phyloP scores from a whole-genome alignment of 352 stramenopile species.

The Pythium sp. region DNA sequence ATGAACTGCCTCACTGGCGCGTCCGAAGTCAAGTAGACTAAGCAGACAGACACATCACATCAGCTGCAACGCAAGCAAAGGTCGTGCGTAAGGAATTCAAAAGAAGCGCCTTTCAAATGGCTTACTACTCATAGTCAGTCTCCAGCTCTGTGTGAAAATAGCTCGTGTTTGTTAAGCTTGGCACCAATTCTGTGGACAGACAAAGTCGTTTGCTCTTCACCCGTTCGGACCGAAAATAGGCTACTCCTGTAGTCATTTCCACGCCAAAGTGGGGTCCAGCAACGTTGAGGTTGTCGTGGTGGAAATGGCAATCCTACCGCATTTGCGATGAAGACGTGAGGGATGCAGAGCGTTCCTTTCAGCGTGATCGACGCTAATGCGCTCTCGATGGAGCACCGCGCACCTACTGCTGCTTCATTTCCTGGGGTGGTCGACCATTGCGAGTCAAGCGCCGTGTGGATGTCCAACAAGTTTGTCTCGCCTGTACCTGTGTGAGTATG shows the following conservation, averaged over 20 bases:
- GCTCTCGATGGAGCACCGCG: not conserved
- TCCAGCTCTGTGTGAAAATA: too few species aligned
- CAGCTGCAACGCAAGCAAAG: not conserved
- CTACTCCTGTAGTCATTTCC: too few species aligned
- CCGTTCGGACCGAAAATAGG: not conserved
- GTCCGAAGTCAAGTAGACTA: conserved; percentile 65
- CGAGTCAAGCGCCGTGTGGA: conserved; percentile 5
- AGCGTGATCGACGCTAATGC: conserved; percentile 13
- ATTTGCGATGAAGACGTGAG: not conserved
- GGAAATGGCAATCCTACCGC: not conserved
- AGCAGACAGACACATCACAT: too few species aligned
- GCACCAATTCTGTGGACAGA: too few species aligned
- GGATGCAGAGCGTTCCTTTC: conserved; percentile 19
- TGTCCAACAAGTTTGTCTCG: conserved; percentile 8
- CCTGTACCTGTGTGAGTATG: not conserved
- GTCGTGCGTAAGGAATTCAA: not conserved
- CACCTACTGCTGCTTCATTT: not conserved
- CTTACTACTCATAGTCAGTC: not conserved
- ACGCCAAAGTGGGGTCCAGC: too few species aligned
- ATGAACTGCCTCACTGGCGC: conserved; percentile 78
- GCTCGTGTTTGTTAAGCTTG: not conserved
- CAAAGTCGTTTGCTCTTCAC: too few species aligned
- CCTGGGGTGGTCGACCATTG: conserved; percentile 10
- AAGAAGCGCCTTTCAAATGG: not conserved
- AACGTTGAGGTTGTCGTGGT: too few species aligned